phyloP scores from a whole-genome alignment of 2,329 filamentous ascomycete species.

The Fusarium clavum region DNA sequence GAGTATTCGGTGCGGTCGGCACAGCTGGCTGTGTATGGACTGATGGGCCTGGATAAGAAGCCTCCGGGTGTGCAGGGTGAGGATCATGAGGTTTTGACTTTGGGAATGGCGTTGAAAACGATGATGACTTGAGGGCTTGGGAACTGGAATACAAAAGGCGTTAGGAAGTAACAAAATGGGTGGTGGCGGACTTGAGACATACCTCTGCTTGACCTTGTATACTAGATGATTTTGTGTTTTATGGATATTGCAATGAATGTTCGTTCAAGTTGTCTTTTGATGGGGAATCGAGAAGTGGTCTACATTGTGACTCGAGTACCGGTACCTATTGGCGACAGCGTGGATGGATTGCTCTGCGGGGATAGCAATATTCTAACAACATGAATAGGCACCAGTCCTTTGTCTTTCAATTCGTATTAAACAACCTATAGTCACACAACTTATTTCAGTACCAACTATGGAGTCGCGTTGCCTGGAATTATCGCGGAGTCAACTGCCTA shows the following conservation, averaged over 20 bases:
- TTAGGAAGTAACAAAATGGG: not conserved
- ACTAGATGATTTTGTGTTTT: no score
- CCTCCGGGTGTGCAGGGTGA: conserved; percentile 39
- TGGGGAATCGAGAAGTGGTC: no score
- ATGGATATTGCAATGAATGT: no score
- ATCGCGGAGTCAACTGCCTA: not conserved
- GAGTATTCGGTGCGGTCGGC: conserved; percentile 46
- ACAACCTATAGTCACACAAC: no score
- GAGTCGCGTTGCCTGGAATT: rapidly evolving
- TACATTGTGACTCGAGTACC: no score
- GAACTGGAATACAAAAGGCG: not conserved
- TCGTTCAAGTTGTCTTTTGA: no score
- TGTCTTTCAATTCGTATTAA: no score
- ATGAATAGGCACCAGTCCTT: no score
- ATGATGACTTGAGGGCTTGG: conserved; percentile 38
- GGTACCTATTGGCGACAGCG: no score
- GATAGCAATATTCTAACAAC: no score
- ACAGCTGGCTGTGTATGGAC: conserved; percentile 43
- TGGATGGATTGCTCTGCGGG: no score
- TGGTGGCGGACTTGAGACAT: not conserved
- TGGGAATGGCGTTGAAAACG: conserved; percentile 46
- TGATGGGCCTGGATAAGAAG: conserved; percentile 42
- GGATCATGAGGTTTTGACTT: conserved; percentile 39
- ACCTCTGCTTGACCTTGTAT: not conserved
- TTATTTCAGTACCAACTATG: rapidly evolving